Conservation (phyloP, 345 rosid genomes). For the Citrus inodora region DNA sequence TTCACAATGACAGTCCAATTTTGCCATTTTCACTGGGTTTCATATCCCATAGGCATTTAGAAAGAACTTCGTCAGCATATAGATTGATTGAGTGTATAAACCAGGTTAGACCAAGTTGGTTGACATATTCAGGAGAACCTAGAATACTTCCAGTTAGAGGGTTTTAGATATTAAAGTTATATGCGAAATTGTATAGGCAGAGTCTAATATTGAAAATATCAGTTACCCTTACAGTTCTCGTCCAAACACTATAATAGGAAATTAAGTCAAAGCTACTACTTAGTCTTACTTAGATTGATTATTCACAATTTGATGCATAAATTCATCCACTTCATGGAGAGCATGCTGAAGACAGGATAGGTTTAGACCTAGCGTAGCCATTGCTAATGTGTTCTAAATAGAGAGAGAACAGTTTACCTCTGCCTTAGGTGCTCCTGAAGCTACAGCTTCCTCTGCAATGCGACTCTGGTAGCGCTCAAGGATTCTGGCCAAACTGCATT, state of each 20-base stretch:
- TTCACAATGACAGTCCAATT: no score
- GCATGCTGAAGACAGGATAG: not conserved
- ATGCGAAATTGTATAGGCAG: no score
- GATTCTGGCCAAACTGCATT: constrained; percentile 33
- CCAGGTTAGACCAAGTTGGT: not conserved
- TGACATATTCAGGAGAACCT: not conserved
- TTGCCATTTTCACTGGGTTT: not conserved
- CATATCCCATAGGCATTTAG: not conserved
- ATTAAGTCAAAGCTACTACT: not conserved
- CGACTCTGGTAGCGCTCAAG: constrained; percentile 25
- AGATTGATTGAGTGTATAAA: not conserved
- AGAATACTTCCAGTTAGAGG: not conserved
- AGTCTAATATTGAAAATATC: no score
- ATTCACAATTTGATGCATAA: not conserved
- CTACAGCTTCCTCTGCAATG: constrained; percentile 18
- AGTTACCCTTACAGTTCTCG: no score
- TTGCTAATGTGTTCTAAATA: not conserved
- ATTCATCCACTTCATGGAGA: not conserved
- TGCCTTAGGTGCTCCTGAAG: constrained; percentile 13
- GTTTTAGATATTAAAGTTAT: no score
- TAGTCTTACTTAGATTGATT: not conserved
- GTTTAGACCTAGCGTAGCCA: not conserved
- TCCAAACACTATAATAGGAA: not conserved
- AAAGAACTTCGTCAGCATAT: not conserved
- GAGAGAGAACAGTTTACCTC: constrained; percentile 19